Base-by-base conservation (phyloP, 2,329 filamentous ascomycete genomes). In the Dryadomyces sulphureus region DNA sequence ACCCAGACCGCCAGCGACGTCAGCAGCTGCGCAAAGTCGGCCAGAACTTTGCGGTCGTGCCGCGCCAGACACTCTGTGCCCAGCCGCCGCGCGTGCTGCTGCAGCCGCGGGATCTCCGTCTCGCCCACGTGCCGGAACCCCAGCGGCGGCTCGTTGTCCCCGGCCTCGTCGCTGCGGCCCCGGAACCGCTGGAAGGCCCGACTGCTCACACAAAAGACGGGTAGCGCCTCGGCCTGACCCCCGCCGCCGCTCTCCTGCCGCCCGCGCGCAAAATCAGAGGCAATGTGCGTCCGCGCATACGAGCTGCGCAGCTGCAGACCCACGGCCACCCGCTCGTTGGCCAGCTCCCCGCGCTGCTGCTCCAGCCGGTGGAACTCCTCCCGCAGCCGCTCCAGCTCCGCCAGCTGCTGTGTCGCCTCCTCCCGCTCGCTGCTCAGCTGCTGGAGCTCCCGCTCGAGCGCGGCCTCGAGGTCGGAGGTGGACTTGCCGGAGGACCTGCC, bases 181-280 rank as follows among this genome's bases (percentile, higher is more conserved):
- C 65, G 62, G n/a, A 82, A 59, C 53, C 77, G 75, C 52, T 83
- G 77, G 45, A 79, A 83, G 0, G 71, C 77, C 39, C 72, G 63
- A 41, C 72, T 74, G 48, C 73, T 78, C 16, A 82, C 73, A 50
- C 77, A 82, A 54, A 81, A 84, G 2, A 83, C 77, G 0, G 76
- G 71, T 0, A 84, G 62, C 0, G 77, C 72, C 39, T 79, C 67
- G 51, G 73, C 65, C 49, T 76, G 70, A 3, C 64, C 59, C 20
- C 55, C 57, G 49, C 79, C 75, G 51, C 75, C 65, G 48, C 81
- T 75, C 59, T 80, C 75, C 50, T 66, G 69, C 44, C 81, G 72
- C 0, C 77, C 77, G 40, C 65, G 61, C 1, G 73, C 74, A 54
- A 79, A 81, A 45, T 81, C 74, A 12, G 64, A 57, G 53, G 72